phyloP scores from a whole-genome alignment of 2,329 filamentous ascomycete species.

The Tolypocladium pustulatum region DNA sequence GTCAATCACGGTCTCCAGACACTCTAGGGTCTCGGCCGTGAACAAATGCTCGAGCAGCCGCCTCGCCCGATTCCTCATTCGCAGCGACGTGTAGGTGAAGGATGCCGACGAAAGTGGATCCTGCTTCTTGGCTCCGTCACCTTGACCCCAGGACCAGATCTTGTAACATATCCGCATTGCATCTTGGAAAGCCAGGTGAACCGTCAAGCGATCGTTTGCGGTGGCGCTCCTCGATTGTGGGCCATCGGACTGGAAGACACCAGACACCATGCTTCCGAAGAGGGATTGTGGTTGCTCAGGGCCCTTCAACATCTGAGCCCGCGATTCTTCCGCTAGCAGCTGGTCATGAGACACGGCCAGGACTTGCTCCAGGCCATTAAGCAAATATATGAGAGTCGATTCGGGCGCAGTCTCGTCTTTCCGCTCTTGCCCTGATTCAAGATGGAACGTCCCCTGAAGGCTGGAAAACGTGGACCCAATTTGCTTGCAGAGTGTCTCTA shows the following conservation, averaged over 20 bases:
- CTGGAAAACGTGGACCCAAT: slow-evolving; percentile 62
- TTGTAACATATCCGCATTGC: slow-evolving; percentile 83
- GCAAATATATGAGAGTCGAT: slow-evolving; percentile 66
- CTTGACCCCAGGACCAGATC: slow-evolving; percentile 90
- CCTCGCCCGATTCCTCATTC: slow-evolving; percentile 81
- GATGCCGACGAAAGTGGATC: slow-evolving; percentile 66
- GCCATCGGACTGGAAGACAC: slow-evolving; percentile 72
- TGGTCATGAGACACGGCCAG: slow-evolving; percentile 80
- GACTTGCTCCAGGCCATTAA: slow-evolving; percentile 90
- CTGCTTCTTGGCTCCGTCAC: slow-evolving; percentile 44
- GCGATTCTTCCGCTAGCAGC: slow-evolving; percentile 65
- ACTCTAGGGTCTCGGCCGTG: slow-evolving; percentile 83
- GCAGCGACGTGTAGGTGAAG: slow-evolving; percentile 80
- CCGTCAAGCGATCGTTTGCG: slow-evolving; percentile 88
- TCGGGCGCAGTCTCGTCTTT: slow-evolving; percentile 39
- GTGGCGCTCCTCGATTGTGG: slow-evolving; percentile 69
- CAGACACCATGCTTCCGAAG: slow-evolving; percentile 90
- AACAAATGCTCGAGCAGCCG: slow-evolving; percentile 89
- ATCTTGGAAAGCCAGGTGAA: slow-evolving; percentile 93
- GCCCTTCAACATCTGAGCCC: slow-evolving; percentile 57
- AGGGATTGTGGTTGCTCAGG: slow-evolving; percentile 79
- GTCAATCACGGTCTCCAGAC: slow-evolving; percentile 79
- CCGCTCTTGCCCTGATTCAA: slow-evolving; percentile 10
- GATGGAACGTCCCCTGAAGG: slow-evolving; percentile 53
- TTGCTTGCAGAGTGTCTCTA: slow-evolving; percentile 78